Evolutionary conservation across 2,329 filamentous ascomycete species (phyloP).

Genomic region (Penicillium brasilianum): DNA sequence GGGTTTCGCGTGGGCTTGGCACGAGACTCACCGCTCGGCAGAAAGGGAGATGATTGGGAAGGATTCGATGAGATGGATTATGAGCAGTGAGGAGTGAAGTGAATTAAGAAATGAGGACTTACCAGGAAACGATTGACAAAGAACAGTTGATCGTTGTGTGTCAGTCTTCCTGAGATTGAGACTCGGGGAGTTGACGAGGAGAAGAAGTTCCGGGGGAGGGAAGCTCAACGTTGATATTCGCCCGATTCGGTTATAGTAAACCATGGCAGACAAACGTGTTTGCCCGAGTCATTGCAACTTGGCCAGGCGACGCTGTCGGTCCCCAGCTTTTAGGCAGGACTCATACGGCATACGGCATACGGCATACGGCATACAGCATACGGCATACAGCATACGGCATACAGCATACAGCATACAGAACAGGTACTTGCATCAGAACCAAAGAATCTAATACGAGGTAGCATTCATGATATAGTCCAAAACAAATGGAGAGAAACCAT

Average conservation of each 20-base stretch:
- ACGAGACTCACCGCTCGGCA: slow-evolving; percentile 29
- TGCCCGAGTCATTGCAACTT: neutral
- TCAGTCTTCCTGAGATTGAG: neutral
- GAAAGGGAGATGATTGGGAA: slow-evolving; percentile 14
- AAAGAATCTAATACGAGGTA: slow-evolving; percentile 4
- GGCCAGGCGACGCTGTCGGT: neutral
- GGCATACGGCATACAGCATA: neutral
- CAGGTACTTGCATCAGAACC: neutral
- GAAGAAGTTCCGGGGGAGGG: neutral
- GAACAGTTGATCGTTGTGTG: neutral
- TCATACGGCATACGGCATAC: no score
- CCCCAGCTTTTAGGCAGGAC: neutral
- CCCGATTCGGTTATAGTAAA: neutral
- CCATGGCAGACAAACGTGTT: neutral
- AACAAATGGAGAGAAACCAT: neutral
- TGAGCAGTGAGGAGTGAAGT: neutral
- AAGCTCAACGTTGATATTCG: neutral
- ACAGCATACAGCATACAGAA: neutral
- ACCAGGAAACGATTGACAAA: neutral
- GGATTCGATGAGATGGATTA: neutral
- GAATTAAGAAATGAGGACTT: neutral
- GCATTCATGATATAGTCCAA: slow-evolving; percentile 5
- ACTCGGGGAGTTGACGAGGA: neutral
- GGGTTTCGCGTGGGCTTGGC: slow-evolving; percentile 35
- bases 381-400: neutral